These are phyloP conservation scores for Blastocystis sp. DNA, from an alignment of 352 stramenopile genomes.

Conservation along the genomic window DNA sequence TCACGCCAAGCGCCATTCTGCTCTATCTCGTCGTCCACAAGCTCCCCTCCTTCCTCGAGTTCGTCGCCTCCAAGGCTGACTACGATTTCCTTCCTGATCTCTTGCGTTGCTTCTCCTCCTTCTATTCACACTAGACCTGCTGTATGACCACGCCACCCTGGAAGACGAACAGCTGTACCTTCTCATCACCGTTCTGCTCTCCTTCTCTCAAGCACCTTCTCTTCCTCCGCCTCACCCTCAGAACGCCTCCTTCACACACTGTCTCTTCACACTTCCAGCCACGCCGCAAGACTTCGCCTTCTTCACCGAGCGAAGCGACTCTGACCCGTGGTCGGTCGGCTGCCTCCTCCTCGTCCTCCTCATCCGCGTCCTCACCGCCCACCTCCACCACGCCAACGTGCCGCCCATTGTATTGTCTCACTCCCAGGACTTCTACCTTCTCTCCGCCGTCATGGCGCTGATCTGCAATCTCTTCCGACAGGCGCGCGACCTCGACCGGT, in stretches of 20 bases:
- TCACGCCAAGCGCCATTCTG: constrained; percentile 11
- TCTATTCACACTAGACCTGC: not conserved
- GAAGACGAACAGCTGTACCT: constrained; percentile 32
- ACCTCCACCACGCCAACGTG: constrained; percentile 29
- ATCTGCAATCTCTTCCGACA: constrained; percentile 42
- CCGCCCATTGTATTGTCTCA: not conserved
- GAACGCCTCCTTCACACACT: constrained; percentile 35
- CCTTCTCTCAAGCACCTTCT: not conserved
- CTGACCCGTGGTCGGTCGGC: constrained; percentile 16
- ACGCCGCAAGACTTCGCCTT: not conserved
- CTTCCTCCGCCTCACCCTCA: not conserved
- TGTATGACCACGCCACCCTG: not conserved
- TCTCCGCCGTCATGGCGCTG: constrained; percentile 25
- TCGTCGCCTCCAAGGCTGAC: constrained; percentile 20
- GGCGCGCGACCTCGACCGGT: constrained; percentile 9
- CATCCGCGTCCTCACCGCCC: constrained; percentile 12
- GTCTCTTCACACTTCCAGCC: constrained; percentile 16
- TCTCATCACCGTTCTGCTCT: constrained; percentile 12
- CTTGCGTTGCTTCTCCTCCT: not conserved
- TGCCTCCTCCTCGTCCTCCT: constrained; percentile 21
- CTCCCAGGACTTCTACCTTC: constrained; percentile 37
- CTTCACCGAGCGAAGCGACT: constrained; percentile 26
- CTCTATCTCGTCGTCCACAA: constrained; percentile 48
- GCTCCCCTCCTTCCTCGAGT: constrained; percentile 33
- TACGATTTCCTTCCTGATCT: constrained; percentile 26